Conservation (phyloP, 192 early-diverging fungal species). For the Paraglomus occultum region DNA sequence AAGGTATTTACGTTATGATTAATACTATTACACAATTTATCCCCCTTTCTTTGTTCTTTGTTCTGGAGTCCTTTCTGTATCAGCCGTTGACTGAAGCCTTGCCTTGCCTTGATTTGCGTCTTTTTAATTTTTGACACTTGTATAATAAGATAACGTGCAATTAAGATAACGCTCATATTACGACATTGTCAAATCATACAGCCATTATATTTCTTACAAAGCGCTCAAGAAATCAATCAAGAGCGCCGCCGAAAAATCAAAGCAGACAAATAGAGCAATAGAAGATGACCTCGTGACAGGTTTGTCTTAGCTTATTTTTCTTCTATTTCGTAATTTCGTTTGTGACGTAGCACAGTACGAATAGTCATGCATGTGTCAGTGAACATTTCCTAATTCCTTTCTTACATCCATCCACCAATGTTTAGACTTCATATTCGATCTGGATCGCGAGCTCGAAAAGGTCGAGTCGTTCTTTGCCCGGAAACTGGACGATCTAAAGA, state of each 20-base stretch:
- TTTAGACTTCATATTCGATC: conserved; percentile 71
- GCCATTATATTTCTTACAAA: conserved; percentile 61
- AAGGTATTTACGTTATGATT: background rate
- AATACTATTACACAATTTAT: no score
- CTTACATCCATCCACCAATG: background rate
- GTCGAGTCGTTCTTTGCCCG: conserved; percentile 74
- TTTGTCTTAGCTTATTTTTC: conserved; percentile 19
- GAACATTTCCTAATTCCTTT: background rate
- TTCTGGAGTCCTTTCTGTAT: no score
- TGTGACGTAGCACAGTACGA: background rate
- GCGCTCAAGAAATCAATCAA: conserved; percentile 80
- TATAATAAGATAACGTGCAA: no score
- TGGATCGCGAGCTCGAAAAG: conserved; percentile 86
- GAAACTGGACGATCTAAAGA: conserved; percentile 70
- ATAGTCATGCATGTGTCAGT: background rate
- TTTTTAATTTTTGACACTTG: no score
- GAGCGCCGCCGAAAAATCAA: conserved; percentile 35
- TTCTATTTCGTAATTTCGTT: conserved; percentile 3
- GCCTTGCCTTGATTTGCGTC: no score
- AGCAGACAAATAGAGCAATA: conserved; percentile 22
- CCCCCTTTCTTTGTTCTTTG: no score
- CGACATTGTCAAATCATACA: background rate
- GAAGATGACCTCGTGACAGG: conserved; percentile 40
- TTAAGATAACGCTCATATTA: no score
- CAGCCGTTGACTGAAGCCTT: no score